These are phyloP conservation scores for Moesziomyces parantarcticus DNA, from an alignment of 1,284 basidiomycete species.

Conservation along the genomic window DNA sequence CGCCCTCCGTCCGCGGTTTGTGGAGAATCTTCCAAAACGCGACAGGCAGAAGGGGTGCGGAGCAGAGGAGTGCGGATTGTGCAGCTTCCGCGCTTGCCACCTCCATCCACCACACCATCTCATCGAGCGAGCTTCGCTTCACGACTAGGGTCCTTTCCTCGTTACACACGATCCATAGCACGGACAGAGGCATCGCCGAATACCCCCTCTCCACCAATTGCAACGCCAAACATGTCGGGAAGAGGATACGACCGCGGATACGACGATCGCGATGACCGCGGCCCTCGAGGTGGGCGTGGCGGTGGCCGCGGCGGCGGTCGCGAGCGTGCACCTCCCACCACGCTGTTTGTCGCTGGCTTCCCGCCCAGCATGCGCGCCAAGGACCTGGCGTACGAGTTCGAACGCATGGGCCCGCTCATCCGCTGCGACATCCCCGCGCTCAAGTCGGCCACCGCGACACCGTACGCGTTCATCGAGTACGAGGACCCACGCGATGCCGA, in stretches of 20 bases:
- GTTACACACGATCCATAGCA: background rate
- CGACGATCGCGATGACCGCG: constrained; percentile 43
- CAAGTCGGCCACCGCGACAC: constrained; percentile 47
- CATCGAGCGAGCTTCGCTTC: background rate
- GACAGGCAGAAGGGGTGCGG: background rate
- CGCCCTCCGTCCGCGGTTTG: too few relatives aligned
- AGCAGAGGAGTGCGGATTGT: background rate
- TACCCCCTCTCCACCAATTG: background rate
- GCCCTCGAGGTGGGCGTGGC: constrained; percentile 26
- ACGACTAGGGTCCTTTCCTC: too few relatives aligned
- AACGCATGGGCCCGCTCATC: constrained; percentile 57
- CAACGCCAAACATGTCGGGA: constrained; percentile 19
- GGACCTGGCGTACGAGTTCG: constrained; percentile 63
- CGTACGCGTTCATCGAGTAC: constrained; percentile 63
- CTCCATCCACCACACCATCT: constrained; percentile 1
- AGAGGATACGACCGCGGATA: constrained; percentile 42
- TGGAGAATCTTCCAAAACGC: background rate
- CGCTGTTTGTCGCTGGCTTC: constrained; percentile 57
- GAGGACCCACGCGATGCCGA: constrained; percentile 60
- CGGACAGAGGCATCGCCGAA: too few relatives aligned
- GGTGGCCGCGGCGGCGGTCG: constrained; percentile 23
- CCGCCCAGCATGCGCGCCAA: constrained; percentile 59
- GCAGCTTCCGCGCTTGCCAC: background rate
- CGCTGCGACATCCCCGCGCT: constrained; percentile 64
- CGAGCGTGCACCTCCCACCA: constrained; percentile 43